phyloP scores from a whole-genome alignment of 2,329 filamentous ascomycete species.

The Ciborinia camelliae region DNA sequence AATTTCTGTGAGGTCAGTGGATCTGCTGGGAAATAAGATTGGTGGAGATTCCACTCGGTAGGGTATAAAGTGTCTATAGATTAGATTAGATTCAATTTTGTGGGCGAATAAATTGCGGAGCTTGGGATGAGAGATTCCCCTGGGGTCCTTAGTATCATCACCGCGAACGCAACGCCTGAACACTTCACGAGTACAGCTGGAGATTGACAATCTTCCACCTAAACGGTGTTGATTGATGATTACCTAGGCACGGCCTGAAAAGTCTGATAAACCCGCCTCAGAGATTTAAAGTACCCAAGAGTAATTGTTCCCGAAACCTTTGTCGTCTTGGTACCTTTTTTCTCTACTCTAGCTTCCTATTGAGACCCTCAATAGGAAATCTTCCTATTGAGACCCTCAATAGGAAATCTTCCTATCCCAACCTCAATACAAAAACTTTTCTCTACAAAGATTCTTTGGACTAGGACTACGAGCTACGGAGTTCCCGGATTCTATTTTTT shows the following conservation, averaged over 20 bases:
- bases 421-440: not conserved
- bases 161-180: no score
- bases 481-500: not conserved
- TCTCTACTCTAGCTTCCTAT: not conserved
- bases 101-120: not conserved
- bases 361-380: constrained; percentile 1
- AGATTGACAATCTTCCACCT: not conserved
- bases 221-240: not conserved
- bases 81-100: not conserved
- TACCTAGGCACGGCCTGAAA: no score
- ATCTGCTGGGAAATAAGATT: not conserved
- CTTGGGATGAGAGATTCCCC: not conserved
- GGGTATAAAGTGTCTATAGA: not conserved
- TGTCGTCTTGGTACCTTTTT: not conserved
- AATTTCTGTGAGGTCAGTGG: not conserved
- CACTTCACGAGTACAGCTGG: not conserved
- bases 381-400: not conserved
- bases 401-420: not conserved
- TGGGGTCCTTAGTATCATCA: not conserved
- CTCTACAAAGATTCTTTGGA: constrained; percentile 6
- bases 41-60: not conserved
- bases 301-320: not conserved
- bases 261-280: not conserved
- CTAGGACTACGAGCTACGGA: not conserved
- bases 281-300: not conserved